phyloP scores from a whole-genome alignment of 768 basidiomycete genomes.

The Sarcodon sp. region DNA sequence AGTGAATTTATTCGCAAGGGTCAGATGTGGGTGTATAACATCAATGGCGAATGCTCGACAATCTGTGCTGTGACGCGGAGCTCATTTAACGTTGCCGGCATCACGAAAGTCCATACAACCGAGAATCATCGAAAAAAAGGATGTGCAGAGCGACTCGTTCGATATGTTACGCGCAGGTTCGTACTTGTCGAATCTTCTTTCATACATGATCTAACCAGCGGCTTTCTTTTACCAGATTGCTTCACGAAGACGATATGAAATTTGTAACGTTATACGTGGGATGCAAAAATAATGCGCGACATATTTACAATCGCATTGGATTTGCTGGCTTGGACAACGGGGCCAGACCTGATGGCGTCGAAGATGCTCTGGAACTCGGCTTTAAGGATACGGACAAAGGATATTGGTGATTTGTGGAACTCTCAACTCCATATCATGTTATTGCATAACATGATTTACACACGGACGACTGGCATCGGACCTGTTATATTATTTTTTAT shows the following conservation, averaged over 20 bases:
- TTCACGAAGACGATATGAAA: slow-evolving; percentile 29
- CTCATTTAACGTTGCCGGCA: slow-evolving; percentile 33
- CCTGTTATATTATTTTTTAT: no score
- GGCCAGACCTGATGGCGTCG: slow-evolving; percentile 24
- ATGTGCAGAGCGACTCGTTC: slow-evolving; percentile 39
- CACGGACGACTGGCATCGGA: no score
- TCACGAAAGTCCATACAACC: slow-evolving; percentile 47
- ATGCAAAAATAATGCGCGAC: slow-evolving; percentile 33
- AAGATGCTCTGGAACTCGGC: slow-evolving; percentile 41
- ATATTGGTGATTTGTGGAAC: slow-evolving; percentile 29
- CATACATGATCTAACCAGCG: slow-evolving; percentile 5
- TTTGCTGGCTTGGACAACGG: slow-evolving; percentile 32
- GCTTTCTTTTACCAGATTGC: slow-evolving; percentile 19
- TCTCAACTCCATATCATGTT: no score
- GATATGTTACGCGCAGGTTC: slow-evolving; percentile 29
- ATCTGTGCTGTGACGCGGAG: slow-evolving; percentile 48
- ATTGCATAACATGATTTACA: no score
- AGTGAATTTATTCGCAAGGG: slow-evolving; percentile 30
- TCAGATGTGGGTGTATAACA: slow-evolving; percentile 42
- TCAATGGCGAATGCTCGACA: slow-evolving; percentile 25
- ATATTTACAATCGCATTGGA: slow-evolving; percentile 41
- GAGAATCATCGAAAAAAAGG: slow-evolving; percentile 29
- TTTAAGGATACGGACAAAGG: slow-evolving; percentile 33
- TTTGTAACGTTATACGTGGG: slow-evolving; percentile 44
- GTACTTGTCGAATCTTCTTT: slow-evolving; percentile 8